phyloP scores from a whole-genome alignment of 2,329 filamentous ascomycete species.

The Pseudogymnoascus pannorum region DNA sequence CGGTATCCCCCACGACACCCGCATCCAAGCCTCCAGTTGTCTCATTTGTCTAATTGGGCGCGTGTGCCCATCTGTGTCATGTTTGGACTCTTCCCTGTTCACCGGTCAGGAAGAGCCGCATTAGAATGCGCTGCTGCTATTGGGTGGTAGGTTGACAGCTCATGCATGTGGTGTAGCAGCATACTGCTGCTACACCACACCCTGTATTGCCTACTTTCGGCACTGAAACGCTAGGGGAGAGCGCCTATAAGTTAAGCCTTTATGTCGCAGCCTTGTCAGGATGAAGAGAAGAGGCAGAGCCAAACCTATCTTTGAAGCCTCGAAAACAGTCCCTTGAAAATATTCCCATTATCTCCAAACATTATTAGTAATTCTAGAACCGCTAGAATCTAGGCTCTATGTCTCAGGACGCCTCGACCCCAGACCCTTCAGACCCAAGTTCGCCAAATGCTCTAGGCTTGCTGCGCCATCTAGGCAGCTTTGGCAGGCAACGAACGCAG shows the following conservation, averaged over 20 bases:
- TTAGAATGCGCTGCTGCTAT: background rate
- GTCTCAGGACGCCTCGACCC: background rate
- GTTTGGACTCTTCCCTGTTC: background rate
- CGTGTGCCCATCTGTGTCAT: background rate
- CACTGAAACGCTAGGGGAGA: background rate
- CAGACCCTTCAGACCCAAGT: background rate
- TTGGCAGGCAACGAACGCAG: too few species aligned
- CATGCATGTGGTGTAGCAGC: too few species aligned
- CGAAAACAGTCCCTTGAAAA: background rate
- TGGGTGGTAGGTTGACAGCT: background rate
- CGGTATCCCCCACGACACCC: background rate
- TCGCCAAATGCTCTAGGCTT: background rate
- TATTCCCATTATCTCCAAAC: background rate
- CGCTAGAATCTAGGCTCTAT: background rate
- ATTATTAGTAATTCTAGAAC: background rate
- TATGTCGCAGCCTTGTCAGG: background rate
- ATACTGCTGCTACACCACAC: background rate
- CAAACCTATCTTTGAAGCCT: background rate
- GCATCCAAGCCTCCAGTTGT: background rate
- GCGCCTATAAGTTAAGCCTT: background rate
- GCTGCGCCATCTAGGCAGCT: background rate
- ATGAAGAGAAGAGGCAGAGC: background rate
- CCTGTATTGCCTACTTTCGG: background rate
- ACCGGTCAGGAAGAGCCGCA: background rate
- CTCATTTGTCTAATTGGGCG: background rate